Evolutionary conservation across 345 rosid species (phyloP).

Genomic region (Eucalyptus sp.): DNA sequence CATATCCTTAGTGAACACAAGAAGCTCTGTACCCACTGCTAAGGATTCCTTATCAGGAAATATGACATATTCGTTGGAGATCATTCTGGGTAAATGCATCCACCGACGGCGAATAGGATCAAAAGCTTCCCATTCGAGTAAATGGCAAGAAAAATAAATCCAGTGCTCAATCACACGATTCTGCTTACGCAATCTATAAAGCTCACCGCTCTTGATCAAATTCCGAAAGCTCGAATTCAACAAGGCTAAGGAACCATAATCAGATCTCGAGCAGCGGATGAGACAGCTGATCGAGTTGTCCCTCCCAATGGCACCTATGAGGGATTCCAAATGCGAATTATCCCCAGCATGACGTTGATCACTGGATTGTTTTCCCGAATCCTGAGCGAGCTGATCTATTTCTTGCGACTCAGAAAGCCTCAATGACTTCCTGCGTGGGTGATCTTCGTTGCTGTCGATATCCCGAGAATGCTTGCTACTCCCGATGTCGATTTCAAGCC

Average conservation of each 20-base stretch:
- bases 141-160: slow-evolving; percentile 83
- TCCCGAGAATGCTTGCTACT: slow-evolving; percentile 43
- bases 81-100: slow-evolving; percentile 82
- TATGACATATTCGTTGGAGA: slow-evolving; percentile 58
- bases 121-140: slow-evolving; percentile 86
- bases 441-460: slow-evolving; percentile 16
- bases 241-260: slow-evolving; percentile 64
- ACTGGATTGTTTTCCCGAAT: neutral
- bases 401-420: neutral
- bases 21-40: slow-evolving; percentile 93
- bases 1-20: slow-evolving; percentile 71
- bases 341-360: slow-evolving; percentile 24
- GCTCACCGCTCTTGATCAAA: slow-evolving; percentile 59
- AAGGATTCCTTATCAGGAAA: slow-evolving; percentile 78
- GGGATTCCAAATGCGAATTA: slow-evolving; percentile 43
- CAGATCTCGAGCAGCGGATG: slow-evolving; percentile 72
- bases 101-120: slow-evolving; percentile 63
- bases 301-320: slow-evolving; percentile 60
- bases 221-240: slow-evolving; percentile 54
- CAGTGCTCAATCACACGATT: slow-evolving; percentile 64
- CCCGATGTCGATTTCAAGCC: slow-evolving; percentile 5
- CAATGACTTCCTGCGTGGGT: slow-evolving; percentile 1
- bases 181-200: slow-evolving; percentile 50
- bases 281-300: slow-evolving; percentile 71
- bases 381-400: neutral